Percentiles rank a stretch among this genome's conserved stretches.
Evolutionary conservation across 495 filamentous ascomycete genomes (phyloP).

Genomic region (Aspergillus carlsbadensis): DNA sequence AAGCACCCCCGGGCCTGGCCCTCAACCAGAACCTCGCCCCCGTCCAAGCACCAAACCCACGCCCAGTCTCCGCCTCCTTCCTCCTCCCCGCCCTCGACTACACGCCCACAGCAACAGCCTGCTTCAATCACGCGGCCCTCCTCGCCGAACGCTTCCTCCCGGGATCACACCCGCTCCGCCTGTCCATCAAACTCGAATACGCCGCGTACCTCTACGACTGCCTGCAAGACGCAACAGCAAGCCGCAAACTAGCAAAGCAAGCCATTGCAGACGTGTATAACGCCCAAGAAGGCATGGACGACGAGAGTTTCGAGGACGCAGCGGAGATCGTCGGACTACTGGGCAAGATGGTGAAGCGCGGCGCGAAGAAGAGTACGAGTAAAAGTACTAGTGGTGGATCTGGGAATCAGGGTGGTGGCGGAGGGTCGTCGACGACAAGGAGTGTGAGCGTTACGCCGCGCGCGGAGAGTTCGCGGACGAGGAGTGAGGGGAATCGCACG

Average conservation of each 20-base stretch:
- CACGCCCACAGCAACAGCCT: conserved; percentile 72
- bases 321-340: conserved; percentile 72
- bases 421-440: conserved; percentile 26
- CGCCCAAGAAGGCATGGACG: conserved; percentile 85
- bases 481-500: conserved; percentile 35
- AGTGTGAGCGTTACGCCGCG: conserved; percentile 27
- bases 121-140: conserved; percentile 75
- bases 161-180: conserved; percentile 83
- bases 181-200: conserved; percentile 91
- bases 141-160: conserved; percentile 74
- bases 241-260: conserved; percentile 71
- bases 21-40: no score
- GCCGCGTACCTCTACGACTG: conserved; percentile 96
- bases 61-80: conserved; percentile 58
- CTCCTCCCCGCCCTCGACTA: conserved; percentile 80
- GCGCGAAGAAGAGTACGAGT: conserved; percentile 35
- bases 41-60: conserved; percentile 49
- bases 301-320: conserved; percentile 80
- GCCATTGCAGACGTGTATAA: conserved; percentile 91
- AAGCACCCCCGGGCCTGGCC: conserved; percentile 42
- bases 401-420: no score
- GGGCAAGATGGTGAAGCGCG: conserved; percentile 76
- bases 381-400: conserved; percentile 38
- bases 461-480: conserved; percentile 32
- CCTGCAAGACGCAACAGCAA: conserved; percentile 72